A percentile compares a stretch with the other conserved stretches of the same genome.
Conservation (phyloP, 148 eudicot species). For the Rheum nobile region DNA sequence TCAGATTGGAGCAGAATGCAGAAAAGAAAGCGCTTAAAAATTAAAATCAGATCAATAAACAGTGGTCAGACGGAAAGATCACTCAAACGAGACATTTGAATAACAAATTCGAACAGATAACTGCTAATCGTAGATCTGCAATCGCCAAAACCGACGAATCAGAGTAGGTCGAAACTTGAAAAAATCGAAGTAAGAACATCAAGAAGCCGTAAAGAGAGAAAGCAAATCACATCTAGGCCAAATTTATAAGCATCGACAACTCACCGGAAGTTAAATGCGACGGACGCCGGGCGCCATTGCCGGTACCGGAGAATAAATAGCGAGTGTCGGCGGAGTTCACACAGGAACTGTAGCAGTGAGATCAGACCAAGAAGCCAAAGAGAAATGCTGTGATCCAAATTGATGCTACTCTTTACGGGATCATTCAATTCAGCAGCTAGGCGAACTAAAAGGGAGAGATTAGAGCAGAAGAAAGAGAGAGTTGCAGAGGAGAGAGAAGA, state of each 20-base stretch:
- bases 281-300: neutral
- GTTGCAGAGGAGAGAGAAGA: neutral
- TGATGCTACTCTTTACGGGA: neutral
- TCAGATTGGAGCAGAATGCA: neutral
- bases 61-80: neutral
- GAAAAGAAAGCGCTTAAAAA: neutral
- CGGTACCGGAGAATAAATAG: conserved; percentile 2
- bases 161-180: neutral
- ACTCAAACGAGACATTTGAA: neutral
- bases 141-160: neutral
- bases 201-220: neutral
- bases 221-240: neutral
- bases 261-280: conserved; percentile 1
- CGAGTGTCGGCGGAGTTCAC: conserved; percentile 6
- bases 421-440: neutral
- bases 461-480: neutral
- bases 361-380: neutral
- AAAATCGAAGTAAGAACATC: neutral
- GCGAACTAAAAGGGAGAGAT: neutral
- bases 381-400: neutral
- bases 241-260: neutral
- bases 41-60: neutral
- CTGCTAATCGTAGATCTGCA: neutral
- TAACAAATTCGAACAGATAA: neutral
- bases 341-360: neutral